Evolutionary conservation across 2,329 filamentous ascomycete genomes (phyloP).

Genomic region (Calonectria multiphialidica): DNA sequence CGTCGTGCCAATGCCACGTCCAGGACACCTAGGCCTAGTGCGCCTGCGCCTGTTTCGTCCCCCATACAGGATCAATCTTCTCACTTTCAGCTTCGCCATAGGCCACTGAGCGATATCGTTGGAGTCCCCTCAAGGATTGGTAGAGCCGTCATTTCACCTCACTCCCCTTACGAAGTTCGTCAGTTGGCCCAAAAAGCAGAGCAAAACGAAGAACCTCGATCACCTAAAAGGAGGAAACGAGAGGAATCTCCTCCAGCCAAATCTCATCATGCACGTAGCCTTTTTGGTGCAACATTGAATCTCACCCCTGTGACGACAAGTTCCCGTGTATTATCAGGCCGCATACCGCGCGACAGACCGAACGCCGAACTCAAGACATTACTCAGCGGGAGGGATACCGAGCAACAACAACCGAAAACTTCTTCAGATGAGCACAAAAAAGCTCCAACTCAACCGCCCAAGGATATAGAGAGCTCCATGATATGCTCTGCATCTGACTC

Average conservation of each 20-base stretch:
- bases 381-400: background rate
- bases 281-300: slow-evolving; percentile 51
- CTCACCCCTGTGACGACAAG: slow-evolving; percentile 42
- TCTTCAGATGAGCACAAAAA: background rate
- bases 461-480: too few relatives aligned
- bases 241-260: slow-evolving; percentile 50
- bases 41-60: slow-evolving; percentile 36
- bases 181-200: slow-evolving; percentile 33
- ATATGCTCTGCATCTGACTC: background rate
- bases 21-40: slow-evolving; percentile 44
- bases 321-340: slow-evolving; percentile 27
- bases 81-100: slow-evolving; percentile 55
- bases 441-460: background rate
- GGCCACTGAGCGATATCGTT: slow-evolving; percentile 56
- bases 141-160: slow-evolving; percentile 47
- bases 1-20: slow-evolving; percentile 59
- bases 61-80: slow-evolving; percentile 37
- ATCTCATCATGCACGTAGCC: slow-evolving; percentile 47
- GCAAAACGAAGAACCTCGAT: slow-evolving; percentile 33
- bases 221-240: slow-evolving; percentile 44
- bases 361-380: slow-evolving; percentile 20
- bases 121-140: slow-evolving; percentile 47
- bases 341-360: slow-evolving; percentile 36
- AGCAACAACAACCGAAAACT: background rate
- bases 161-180: slow-evolving; percentile 51